phyloP scores from a whole-genome alignment of 2,329 filamentous ascomycete species.

The Nothophaeocryptopus gaeumannii region DNA sequence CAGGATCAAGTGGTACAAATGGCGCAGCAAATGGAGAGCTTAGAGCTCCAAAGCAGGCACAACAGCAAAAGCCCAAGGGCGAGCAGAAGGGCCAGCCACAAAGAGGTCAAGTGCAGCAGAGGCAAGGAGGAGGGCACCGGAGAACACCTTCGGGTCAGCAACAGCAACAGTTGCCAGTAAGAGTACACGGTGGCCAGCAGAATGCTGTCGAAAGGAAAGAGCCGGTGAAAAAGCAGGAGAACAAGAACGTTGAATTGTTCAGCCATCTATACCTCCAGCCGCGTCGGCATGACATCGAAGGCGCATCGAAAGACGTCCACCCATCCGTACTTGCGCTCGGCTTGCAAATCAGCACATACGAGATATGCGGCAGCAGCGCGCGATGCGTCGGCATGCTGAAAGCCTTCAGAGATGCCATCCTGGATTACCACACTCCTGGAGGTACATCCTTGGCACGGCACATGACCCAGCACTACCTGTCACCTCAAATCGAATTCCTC shows the following conservation, averaged over 20 bases:
- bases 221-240: slow-evolving; percentile 46
- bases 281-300: slow-evolving; percentile 62
- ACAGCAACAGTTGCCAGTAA: slow-evolving; percentile 32
- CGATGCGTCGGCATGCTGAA: slow-evolving; percentile 82
- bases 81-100: slow-evolving; percentile 32
- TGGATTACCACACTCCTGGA: slow-evolving; percentile 84
- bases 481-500: slow-evolving; percentile 92
- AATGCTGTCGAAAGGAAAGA: slow-evolving; percentile 33
- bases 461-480: slow-evolving; percentile 85
- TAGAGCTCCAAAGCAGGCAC: slow-evolving; percentile 16
- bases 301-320: slow-evolving; percentile 70
- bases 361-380: slow-evolving; percentile 83
- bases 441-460: slow-evolving; percentile 84
- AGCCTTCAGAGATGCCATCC: slow-evolving; percentile 89
- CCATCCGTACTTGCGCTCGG: slow-evolving; percentile 81
- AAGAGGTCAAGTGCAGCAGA: slow-evolving; percentile 36
- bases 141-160: slow-evolving; percentile 29
- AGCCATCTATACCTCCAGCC: slow-evolving; percentile 66
- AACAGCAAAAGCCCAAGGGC: slow-evolving; percentile 21
- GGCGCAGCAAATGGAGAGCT: slow-evolving; percentile 17
- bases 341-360: slow-evolving; percentile 85
- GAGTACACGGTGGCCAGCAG: slow-evolving; percentile 19
- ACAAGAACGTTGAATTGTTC: slow-evolving; percentile 72
- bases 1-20: slow-evolving; percentile 3
- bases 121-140: slow-evolving; percentile 21